A percentile compares a stretch with the other conserved stretches of the same genome.
Conservation (phyloP, 495 filamentous ascomycete species). For the Xylaria telfairii region DNA sequence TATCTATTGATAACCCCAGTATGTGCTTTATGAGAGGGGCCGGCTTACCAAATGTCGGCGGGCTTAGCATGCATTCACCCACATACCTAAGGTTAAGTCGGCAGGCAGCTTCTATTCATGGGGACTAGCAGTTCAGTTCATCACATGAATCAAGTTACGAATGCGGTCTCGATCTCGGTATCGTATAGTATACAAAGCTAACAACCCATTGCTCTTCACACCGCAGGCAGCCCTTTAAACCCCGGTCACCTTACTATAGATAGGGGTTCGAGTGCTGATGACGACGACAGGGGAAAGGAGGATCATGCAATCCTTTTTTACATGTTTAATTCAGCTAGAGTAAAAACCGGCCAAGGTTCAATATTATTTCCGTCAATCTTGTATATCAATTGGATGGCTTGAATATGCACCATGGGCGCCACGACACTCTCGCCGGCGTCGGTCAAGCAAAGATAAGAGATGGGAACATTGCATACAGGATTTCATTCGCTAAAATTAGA, state of each 20-base stretch:
- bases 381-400: no score
- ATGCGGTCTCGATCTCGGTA: no score
- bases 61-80: neutral
- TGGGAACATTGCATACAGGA: no score
- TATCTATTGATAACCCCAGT: neutral
- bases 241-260: no score
- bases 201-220: neutral
- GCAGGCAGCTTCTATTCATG: no score
- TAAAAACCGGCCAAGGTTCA: neutral
- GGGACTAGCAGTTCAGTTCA: no score
- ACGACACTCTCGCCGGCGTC: no score
- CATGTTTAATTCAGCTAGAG: neutral
- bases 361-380: neutral
- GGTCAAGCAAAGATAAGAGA: no score
- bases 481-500: no score
- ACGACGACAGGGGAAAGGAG: neutral
- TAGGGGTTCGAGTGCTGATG: neutral
- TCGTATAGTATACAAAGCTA: neutral
- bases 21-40: neutral
- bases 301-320: neutral
- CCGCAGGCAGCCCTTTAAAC: neutral
- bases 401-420: no score
- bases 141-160: no score
- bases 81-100: no score
- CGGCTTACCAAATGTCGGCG: neutral